A percentile compares a stretch with the other conserved stretches of the same genome.
Conservation (phyloP, 306 rosid species). For the Aeschynomene evenia region DNA sequence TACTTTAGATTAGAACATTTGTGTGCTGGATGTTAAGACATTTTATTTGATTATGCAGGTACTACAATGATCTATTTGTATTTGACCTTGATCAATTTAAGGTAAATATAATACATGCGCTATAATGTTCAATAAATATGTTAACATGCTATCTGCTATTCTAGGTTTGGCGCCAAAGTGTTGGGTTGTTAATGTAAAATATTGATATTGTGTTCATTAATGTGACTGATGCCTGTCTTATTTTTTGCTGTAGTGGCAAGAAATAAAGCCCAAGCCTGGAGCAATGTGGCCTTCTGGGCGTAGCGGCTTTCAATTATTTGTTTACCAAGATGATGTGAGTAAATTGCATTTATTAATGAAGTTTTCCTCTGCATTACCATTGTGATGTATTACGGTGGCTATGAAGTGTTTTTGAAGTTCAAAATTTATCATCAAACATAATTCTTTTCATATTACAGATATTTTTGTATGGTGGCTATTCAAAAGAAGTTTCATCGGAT, state of each 20-base stretch:
- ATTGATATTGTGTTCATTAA: neutral
- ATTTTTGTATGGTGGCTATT: conserved; percentile 94
- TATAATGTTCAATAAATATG: conserved; percentile 9
- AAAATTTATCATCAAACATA: conserved; percentile 14
- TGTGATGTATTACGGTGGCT: conserved; percentile 16
- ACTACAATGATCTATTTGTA: conserved; percentile 81
- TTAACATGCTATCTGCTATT: conserved; percentile 1
- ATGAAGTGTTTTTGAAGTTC: conserved; percentile 14
- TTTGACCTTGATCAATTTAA: conserved; percentile 95
- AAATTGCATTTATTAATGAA: conserved; percentile 28
- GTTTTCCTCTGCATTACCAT: conserved; percentile 1
- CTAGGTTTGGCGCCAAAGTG: neutral
- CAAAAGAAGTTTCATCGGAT: conserved; percentile 88
- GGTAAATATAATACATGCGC: conserved; percentile 46
- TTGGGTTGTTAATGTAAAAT: conserved; percentile 9
- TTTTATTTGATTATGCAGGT: conserved; percentile 58
- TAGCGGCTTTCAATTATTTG: conserved; percentile 95
- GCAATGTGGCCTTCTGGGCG: conserved; percentile 96
- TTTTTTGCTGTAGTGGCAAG: conserved; percentile 83
- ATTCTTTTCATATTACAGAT: conserved; percentile 59
- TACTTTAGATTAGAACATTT: conserved; percentile 20
- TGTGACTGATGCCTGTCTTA: conserved; percentile 21
- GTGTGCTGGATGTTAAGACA: conserved; percentile 14
- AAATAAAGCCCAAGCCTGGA: conserved; percentile 91
- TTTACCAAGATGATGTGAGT: conserved; percentile 87